Evolutionary conservation across 371 early-diverging fungal genomes (phyloP), one percentile per base, ranked within the genome.

Genomic region (Mortierella sp.): DNA sequence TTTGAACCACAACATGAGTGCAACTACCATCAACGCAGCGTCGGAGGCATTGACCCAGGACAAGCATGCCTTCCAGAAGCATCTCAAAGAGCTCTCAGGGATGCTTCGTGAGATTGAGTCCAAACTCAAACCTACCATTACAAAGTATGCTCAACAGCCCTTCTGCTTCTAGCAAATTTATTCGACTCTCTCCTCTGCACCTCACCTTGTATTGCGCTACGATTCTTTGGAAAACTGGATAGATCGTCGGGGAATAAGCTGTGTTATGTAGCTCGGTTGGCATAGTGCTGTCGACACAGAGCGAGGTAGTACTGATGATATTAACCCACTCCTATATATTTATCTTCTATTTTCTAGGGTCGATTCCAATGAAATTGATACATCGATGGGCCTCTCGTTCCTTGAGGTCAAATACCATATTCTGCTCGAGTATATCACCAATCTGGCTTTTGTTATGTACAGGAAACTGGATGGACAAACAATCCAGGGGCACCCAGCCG

Each of bases 381-480:
- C 95, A 0, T 81, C 84, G 21, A 90, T 91, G 58, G 96, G 96
- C 59, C 87, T 97, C 29, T 91, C 92, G 30, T 90, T 96, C 25
- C 89, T 96, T 18, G 94, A 94, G 79, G 91, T 94, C 59, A 95
- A 96, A 83, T 85, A 94, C 74, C 94, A 96, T 75, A 84, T 89
- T 26, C 82, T 97, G 83, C 85, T 97, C n/a, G 89, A 93, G 57
- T 98, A 98, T 81, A 84, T 97, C 45, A 87, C 93, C 29, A 83
- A 92, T 69, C 88, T 98, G 19, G 84, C 90, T 28, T 92, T 90
- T 68, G 84, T 90, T 63, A 84, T 91, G 21, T 87, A 94, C 64
- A 80, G 92, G 44, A 97, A 96, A 82, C 82, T 96, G 25, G 84
- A 89, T 29, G 97, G 97, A 21, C 80, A 86, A 60, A 75, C 84